A percentile compares a stretch with the other conserved stretches of the same genome.
phyloP scores from a whole-genome alignment of 2,329 filamentous ascomycete species.

The Saccharata proteae region DNA sequence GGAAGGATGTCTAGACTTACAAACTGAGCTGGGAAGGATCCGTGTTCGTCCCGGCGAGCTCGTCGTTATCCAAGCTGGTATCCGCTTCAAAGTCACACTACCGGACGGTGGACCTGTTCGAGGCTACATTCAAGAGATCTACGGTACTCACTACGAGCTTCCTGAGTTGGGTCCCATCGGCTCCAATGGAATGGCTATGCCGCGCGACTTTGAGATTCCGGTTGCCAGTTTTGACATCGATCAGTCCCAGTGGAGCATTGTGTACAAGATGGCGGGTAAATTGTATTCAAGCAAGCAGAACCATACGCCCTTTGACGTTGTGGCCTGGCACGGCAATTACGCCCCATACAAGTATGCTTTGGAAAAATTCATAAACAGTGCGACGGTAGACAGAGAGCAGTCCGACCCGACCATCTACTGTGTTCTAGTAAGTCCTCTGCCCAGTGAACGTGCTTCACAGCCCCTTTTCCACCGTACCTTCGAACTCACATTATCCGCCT shows the following conservation, averaged over 20 bases:
- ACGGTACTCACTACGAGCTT: constrained; percentile 10
- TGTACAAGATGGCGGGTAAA: constrained; percentile 9
- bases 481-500: no score
- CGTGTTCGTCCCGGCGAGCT: constrained; percentile 11
- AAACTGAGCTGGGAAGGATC: constrained; percentile 11
- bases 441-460: no score
- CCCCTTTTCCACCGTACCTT: no score
- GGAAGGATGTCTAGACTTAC: constrained; percentile 10
- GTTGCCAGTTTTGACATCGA: constrained; percentile 11
- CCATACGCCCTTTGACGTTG: constrained; percentile 11
- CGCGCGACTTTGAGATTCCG: constrained; percentile 11
- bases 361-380: constrained; percentile 29
- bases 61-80: constrained; percentile 11
- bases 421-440: no score
- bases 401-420: constrained; percentile 30
- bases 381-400: constrained; percentile 28
- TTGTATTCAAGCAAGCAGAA: constrained; percentile 8
- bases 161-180: constrained; percentile 11
- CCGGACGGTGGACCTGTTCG: constrained; percentile 10
- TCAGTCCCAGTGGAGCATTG: constrained; percentile 8
- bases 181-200: constrained; percentile 10
- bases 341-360: constrained; percentile 26
- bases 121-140: constrained; percentile 11
- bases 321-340: constrained; percentile 13
- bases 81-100: constrained; percentile 9